Evolutionary conservation across 306 rosid genomes (phyloP).

Genomic region (Quercus ilex): DNA sequence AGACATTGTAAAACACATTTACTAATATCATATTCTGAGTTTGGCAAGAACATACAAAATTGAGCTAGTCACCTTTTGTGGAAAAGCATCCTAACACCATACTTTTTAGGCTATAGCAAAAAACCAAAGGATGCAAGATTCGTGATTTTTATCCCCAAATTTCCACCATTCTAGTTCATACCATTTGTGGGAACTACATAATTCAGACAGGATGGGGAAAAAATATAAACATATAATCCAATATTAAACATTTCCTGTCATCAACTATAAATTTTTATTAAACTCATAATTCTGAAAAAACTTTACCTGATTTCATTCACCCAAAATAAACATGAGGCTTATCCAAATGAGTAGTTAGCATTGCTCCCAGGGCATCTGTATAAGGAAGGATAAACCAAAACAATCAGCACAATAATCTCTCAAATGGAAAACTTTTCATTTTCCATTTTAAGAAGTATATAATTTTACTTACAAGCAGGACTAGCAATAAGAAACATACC

Average conservation of each 20-base stretch:
- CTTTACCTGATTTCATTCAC: slow-evolving; percentile 81
- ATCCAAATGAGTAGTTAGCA: slow-evolving; percentile 47
- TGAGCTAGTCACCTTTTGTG: neutral
- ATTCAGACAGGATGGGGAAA: slow-evolving; percentile 22
- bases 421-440: neutral
- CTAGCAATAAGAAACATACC: slow-evolving; percentile 86
- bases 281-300: slow-evolving; percentile 66
- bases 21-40: neutral
- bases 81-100: neutral
- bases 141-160: slow-evolving; percentile 66
- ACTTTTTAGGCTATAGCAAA: neutral
- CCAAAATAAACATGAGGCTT: slow-evolving; percentile 63
- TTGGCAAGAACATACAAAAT: neutral
- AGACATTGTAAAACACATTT: neutral
- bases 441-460: neutral
- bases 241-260: slow-evolving; percentile 10
- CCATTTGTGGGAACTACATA: slow-evolving; percentile 58
- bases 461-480: slow-evolving; percentile 74
- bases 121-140: slow-evolving; percentile 14
- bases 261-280: slow-evolving; percentile 9
- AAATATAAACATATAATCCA: neutral
- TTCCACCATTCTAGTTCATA: slow-evolving; percentile 78
- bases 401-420: slow-evolving; percentile 8
- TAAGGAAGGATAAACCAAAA: slow-evolving; percentile 19
- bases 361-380: slow-evolving; percentile 65